Base-by-base conservation (phyloP, 2,329 filamentous ascomycete genomes). In the Paracoccidioides brasiliensis region DNA sequence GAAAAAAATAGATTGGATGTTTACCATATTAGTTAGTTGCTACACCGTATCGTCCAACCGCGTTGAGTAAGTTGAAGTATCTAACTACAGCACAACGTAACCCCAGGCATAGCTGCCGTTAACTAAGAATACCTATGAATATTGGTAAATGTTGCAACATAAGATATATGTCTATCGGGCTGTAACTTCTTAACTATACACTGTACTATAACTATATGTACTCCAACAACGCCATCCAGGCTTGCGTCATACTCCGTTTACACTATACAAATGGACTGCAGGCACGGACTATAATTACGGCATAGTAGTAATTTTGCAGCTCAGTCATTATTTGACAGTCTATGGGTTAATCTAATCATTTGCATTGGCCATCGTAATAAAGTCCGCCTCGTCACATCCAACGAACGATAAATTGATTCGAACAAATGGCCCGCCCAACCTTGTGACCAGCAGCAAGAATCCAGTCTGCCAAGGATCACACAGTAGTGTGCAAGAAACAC, bases 401-500 rank as follows among this genome's bases (percentile, higher is more conserved):
- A 40, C 3, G 56, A 57, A 41, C 55, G 54, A 52, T 63, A 60
- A 28, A 85, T 75, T n/a, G 83, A 82, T 65, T 82, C 78, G 32
- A 86, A 81, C 63, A 86, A 82, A 57, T 81, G 78, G n/a, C 80
- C 78, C 22, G 82, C 78, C 60, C 85, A 82, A 33, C 83, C 82
- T 48, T 80, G 74, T 3, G 85, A 68, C 83, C 84, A 87, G 84
- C 84, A 87, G 28, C 82, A 72, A 15, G 73, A 67, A 60, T 84
- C 80, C 59, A 83, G 74, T 38, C 76, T 76, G 61, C 81, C 80
- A 43, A 85, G 72, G 45, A 85, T 70, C 33, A 81, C 82, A 62
- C 85, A 85, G 66, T 84, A 86, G 65, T 80, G 82, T 5, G 82
- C 82, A 1, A 85, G 74, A 40, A 85, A 81, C 37, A 79, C 77